phyloP scores from a whole-genome alignment of 2,329 filamentous ascomycete genomes.

The Saccharata proteae region DNA sequence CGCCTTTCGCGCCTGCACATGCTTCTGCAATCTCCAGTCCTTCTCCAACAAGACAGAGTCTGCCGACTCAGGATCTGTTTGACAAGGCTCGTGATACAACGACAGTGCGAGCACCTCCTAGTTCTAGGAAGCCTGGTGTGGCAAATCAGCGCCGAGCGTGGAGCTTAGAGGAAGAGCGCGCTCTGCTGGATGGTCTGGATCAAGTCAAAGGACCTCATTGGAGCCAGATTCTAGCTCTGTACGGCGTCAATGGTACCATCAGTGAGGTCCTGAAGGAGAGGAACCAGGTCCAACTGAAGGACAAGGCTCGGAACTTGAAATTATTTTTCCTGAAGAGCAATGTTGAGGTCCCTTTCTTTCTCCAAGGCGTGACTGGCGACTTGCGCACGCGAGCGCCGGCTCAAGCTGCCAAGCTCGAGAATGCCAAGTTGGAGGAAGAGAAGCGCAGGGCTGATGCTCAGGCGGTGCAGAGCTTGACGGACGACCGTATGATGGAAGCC shows the following conservation, averaged over 20 bases:
- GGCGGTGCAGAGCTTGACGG: slow-evolving; percentile 4
- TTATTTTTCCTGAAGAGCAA: slow-evolving; percentile 86
- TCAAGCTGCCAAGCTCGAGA: slow-evolving; percentile 27
- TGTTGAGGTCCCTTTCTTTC: slow-evolving; percentile 78
- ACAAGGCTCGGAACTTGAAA: slow-evolving; percentile 83
- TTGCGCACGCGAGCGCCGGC: slow-evolving; percentile 73
- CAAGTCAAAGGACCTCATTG: slow-evolving; percentile 84
- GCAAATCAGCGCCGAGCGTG: slow-evolving; percentile 61
- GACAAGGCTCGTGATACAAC: slow-evolving; percentile 45
- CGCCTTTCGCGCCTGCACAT: too few relatives aligned
- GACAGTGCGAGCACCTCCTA: slow-evolving; percentile 42
- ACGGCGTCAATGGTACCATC: slow-evolving; percentile 66
- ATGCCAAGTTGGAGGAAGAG: slow-evolving; percentile 8
- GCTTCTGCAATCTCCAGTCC: too few relatives aligned
- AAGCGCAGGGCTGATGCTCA: slow-evolving; percentile 4
- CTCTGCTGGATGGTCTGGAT: slow-evolving; percentile 77
- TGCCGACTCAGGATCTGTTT: slow-evolving; percentile 44
- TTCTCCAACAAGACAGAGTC: too few relatives aligned
- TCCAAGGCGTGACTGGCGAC: slow-evolving; percentile 81
- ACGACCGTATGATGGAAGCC: too few relatives aligned
- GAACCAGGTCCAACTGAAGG: slow-evolving; percentile 84
- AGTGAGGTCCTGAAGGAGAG: slow-evolving; percentile 77
- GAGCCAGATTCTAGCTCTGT: slow-evolving; percentile 81
- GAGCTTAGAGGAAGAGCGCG: slow-evolving; percentile 82
- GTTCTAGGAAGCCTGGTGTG: slow-evolving; percentile 38